Evolutionary conservation across 441 rosid species (phyloP), one percentile per base, ranked within the genome.

Genomic region (Flueggea neowawraea): DNA sequence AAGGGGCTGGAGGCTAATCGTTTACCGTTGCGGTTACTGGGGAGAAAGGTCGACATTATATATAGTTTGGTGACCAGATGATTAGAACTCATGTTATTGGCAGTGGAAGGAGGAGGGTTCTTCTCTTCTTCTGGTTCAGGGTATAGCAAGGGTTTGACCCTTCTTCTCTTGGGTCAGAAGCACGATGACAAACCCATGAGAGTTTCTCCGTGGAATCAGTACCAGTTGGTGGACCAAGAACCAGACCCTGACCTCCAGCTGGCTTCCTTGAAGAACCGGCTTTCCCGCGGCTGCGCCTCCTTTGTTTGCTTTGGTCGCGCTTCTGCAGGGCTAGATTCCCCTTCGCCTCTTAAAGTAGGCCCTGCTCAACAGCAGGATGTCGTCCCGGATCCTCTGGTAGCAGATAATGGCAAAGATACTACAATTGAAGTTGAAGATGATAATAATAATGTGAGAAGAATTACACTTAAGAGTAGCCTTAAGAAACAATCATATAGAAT

Each of bases 81-180:
- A 84, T 76, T 77, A 76, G 80, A 76, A 79, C 90, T 77, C 82
- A 94, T 94, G 99, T 86, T 94, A 84, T 82, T 91, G 67, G 91
- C 96, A 84, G 94, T 84, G 74, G 99, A 91, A 84, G 97, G 97
- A 81, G 97, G 99, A 82, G 96, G 96, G 55, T 91, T 94, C 81
- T 94, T 94, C 94, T 91, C 96, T 80, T 82, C 99, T 75, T 91
- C 99, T 59, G 94, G 96, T 57, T 87, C 96, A 66, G 99, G 99
- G 68, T 87, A 91, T 84, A 94, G 96, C 67, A 91, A 81, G 78
- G 96, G 96, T 44, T 69, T 94, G 75, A 65, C 97, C 82, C 97
- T 94, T 80, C 96, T 94, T 67, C 78, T 94, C 48, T 61, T 94
- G 75, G 97, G 99, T 69, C 96, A 87, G 67, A 87, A 78, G 78